A percentile compares a stretch with the other conserved stretches of the same genome.
Evolutionary conservation across 1,284 basidiomycete genomes (phyloP).

Genomic region (Apiotrichum gracile): DNA sequence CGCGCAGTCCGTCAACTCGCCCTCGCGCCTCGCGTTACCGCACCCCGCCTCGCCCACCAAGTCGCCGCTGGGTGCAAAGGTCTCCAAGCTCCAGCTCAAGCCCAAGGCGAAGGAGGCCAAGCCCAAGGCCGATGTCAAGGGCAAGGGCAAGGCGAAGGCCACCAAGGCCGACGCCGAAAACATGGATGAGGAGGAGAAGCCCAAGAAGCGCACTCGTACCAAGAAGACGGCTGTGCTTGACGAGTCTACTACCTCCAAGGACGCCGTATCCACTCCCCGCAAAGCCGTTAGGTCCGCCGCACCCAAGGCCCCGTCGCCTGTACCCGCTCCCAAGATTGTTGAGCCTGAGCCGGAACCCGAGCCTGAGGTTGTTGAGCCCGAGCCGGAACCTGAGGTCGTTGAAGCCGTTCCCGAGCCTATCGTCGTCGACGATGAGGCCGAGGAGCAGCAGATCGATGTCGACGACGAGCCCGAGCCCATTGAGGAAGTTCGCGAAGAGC

Average conservation of each 20-base stretch:
- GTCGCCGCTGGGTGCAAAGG: constrained; percentile 8
- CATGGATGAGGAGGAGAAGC: not conserved
- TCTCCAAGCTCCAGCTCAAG: constrained; percentile 3
- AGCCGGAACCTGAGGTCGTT: not conserved
- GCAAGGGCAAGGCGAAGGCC: constrained; percentile 1
- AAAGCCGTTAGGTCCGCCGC: not conserved
- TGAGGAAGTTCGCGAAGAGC: not conserved
- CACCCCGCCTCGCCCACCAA: constrained; percentile 4
- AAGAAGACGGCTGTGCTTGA: constrained; percentile 9
- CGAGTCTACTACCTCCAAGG: not conserved
- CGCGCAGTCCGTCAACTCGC: constrained; percentile 27
- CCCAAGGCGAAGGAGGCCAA: constrained; percentile 12
- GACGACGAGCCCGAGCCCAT: not conserved
- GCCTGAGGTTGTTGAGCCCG: not conserved
- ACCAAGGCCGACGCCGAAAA: constrained; percentile 1
- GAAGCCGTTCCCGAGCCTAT: not conserved
- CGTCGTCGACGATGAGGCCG: not conserved
- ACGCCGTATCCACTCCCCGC: not conserved
- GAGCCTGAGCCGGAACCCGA: not conserved
- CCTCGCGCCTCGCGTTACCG: not conserved
- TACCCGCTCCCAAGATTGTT: not conserved
- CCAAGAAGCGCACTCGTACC: constrained; percentile 12
- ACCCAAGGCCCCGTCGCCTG: constrained; percentile 3
- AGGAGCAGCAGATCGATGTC: not conserved
- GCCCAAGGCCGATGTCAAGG: constrained; percentile 10